Conservation (phyloP, 2,329 filamentous ascomycete genomes). For the Sporothrix dimorphospora region DNA sequence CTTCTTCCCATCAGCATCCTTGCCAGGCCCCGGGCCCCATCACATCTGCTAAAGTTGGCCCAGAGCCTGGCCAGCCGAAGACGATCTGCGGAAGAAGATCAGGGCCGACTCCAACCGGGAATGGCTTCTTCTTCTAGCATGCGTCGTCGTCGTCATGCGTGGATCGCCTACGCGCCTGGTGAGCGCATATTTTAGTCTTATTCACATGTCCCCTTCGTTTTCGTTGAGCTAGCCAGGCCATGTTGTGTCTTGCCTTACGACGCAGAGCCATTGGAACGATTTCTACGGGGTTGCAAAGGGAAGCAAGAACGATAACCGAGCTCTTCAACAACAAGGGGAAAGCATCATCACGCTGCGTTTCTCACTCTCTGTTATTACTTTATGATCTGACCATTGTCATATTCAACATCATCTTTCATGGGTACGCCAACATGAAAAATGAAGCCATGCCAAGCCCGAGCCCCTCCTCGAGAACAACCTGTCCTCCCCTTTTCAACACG, state of each 20-base stretch:
- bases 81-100: not conserved
- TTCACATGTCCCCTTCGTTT: not conserved
- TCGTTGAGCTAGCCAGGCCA: not conserved
- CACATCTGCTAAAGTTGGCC: not conserved
- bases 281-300: too few species aligned
- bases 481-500: not conserved
- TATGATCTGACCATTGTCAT: not conserved
- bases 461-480: not conserved
- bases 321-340: not conserved
- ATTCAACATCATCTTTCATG: not conserved
- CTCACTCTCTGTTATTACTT: not conserved
- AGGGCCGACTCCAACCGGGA: not conserved
- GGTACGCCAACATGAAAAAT: not conserved
- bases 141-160: constrained; percentile 6
- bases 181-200: not conserved
- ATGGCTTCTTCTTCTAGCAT: not conserved
- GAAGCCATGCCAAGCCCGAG: constrained; percentile 6
- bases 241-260: too few species aligned
- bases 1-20: not conserved
- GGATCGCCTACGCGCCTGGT: not conserved
- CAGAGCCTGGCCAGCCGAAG: not conserved
- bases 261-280: too few species aligned
- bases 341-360: not conserved
- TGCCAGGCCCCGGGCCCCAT: not conserved
- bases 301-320: not conserved